Evolutionary conservation across 2,329 filamentous ascomycete genomes (phyloP).

Genomic region (Trichoderma aggressivum): DNA sequence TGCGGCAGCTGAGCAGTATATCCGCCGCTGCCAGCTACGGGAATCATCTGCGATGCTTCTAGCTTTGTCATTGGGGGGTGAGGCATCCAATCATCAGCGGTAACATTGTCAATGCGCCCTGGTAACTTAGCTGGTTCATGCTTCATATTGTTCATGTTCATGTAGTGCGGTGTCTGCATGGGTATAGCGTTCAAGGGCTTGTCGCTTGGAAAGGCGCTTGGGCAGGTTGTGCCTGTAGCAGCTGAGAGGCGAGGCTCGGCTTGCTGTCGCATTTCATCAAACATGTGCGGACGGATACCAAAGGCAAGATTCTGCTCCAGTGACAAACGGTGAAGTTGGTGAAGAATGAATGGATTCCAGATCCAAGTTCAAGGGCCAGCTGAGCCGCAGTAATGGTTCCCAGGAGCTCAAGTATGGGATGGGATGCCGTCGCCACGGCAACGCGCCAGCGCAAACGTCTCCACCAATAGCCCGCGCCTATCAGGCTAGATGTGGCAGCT

Average conservation of each 20-base stretch:
- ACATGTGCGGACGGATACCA: slow-evolving; percentile 35
- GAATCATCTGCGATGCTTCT: slow-evolving; percentile 40
- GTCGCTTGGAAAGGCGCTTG: slow-evolving; percentile 47
- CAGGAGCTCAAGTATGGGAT: slow-evolving; percentile 29
- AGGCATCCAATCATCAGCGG: slow-evolving; percentile 31
- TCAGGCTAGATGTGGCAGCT: neutral
- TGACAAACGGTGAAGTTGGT: slow-evolving; percentile 9
- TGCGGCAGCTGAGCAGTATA: slow-evolving; percentile 37
- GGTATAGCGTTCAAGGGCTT: slow-evolving; percentile 46
- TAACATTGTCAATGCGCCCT: slow-evolving; percentile 32
- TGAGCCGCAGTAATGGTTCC: slow-evolving; percentile 25
- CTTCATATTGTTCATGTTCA: slow-evolving; percentile 50
- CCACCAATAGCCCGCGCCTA: slow-evolving; percentile 13
- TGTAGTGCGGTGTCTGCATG: slow-evolving; percentile 55
- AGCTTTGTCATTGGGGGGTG: slow-evolving; percentile 48
- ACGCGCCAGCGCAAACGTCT: slow-evolving; percentile 22
- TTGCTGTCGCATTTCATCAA: slow-evolving; percentile 57
- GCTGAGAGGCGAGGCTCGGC: slow-evolving; percentile 48
- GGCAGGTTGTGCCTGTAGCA: slow-evolving; percentile 54
- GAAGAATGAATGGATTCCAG: slow-evolving; percentile 22
- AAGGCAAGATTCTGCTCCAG: slow-evolving; percentile 12
- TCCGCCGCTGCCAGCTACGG: slow-evolving; percentile 38
- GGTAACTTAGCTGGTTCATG: slow-evolving; percentile 44
- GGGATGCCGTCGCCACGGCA: slow-evolving; percentile 31
- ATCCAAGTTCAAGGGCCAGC: slow-evolving; percentile 27